Evolutionary conservation across 768 basidiomycete genomes (phyloP).

Genomic region (Pleurotus salmoneostramineus): DNA sequence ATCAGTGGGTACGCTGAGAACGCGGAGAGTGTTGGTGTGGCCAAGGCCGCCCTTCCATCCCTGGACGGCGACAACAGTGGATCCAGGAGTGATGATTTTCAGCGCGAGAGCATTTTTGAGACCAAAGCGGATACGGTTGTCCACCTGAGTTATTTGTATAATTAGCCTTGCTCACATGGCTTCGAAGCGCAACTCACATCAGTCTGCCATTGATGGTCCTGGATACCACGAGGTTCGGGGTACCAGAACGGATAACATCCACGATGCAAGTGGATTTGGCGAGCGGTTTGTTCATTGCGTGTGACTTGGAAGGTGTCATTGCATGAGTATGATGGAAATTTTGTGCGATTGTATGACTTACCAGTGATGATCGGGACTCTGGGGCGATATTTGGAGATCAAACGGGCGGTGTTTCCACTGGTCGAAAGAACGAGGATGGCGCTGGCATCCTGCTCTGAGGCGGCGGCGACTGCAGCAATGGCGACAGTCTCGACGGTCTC

Average conservation of each 20-base stretch:
- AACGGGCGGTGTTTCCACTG: conserved; percentile 91
- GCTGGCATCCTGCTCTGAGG: conserved; percentile 90
- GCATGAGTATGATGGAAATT: too few species aligned
- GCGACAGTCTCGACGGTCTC: conserved; percentile 95
- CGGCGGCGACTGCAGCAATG: conserved; percentile 92
- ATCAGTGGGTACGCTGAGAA: conserved; percentile 82
- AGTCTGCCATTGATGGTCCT: conserved; percentile 91
- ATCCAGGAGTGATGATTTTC: conserved; percentile 84
- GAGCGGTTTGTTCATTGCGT: conserved; percentile 91
- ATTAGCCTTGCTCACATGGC: conserved; percentile 9
- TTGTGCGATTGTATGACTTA: conserved; percentile 26
- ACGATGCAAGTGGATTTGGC: conserved; percentile 95
- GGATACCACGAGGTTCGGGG: conserved; percentile 87
- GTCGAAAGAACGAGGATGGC: conserved; percentile 97
- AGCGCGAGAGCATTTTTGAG: conserved; percentile 78
- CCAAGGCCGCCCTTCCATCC: conserved; percentile 99
- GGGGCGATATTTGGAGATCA: conserved; percentile 96
- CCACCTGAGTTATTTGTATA: conserved; percentile 45
- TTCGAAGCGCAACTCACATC: conserved; percentile 58
- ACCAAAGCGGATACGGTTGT: conserved; percentile 88
- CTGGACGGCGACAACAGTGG: conserved; percentile 91
- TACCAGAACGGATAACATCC: conserved; percentile 98
- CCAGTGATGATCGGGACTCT: conserved; percentile 92
- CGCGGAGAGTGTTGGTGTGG: conserved; percentile 88
- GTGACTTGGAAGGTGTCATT: conserved; percentile 58